Base-by-base conservation (phyloP, 305 asterid species). In the Andrographis paniculata region DNA sequence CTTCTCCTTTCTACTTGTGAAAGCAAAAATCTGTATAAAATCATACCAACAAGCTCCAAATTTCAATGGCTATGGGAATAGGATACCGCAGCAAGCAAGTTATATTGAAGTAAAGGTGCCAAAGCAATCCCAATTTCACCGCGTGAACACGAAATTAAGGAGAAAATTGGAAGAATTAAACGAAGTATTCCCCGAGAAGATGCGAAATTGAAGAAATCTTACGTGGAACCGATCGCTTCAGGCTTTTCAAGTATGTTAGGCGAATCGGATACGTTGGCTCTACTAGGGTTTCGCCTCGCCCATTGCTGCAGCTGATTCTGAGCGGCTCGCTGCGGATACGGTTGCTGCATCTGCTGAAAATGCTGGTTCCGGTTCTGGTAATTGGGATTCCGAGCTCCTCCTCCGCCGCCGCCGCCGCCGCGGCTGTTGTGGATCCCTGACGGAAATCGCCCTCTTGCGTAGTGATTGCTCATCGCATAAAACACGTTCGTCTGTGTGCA, bases 391-490 rank as follows among this genome's bases (percentile, higher is more conserved):
- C 0, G 42, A 14, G 17, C 49, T 12, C 41, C 49, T 7, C 42
- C 46, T 19, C 66, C 67, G 44, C 65, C 63, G 58, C 41, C 49
- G 10, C 42, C 46, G 27, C 66, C 67, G 48, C 65, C 63, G 58
- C 68, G 61, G 28, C 68, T 65, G 33, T 48, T 71, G 28, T 66
- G 68, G 61, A 60, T 63, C 53, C 67, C 72, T 31, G 72, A 67
- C 5, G 72, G 72, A 53, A 48, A 57, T 30, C 72, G 48, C 21
- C 71, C 74, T 45, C 71, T 60, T 24, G 47, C 8, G 20, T 64
- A 28, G 24, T 52, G 37, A 42, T 46, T 31, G 53, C 52, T 60
- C 65, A 60, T 60, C 54, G 23, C 8, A 1, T 6, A 33, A 4
- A 33, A 33, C 12, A 24, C 8, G 8, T 24, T 3, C 8, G 6